These are phyloP conservation scores for Delitschia confertaspora DNA, from an alignment of 495 filamentous ascomycete genomes.

Conservation along the genomic window DNA sequence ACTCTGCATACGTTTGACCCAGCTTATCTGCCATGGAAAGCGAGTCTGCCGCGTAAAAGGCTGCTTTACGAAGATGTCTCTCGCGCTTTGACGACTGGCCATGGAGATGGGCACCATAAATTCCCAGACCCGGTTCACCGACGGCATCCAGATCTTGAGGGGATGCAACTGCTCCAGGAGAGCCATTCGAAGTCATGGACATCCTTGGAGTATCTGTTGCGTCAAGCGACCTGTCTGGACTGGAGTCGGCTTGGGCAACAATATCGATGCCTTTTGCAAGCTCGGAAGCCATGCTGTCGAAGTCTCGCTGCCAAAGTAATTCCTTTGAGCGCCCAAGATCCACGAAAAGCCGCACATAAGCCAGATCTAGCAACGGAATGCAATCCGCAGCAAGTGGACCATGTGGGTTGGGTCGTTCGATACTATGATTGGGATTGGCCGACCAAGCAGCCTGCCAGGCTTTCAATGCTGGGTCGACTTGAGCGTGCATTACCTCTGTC, in stretches of 20 bases:
- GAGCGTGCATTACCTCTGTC: constrained; percentile 90
- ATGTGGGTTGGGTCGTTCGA: constrained; percentile 82
- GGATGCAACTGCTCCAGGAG: constrained; percentile 15
- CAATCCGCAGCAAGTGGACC: constrained; percentile 88
- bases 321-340: constrained; percentile 88
- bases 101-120: constrained; percentile 37
- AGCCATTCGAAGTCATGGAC: constrained; percentile 40
- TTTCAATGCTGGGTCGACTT: constrained; percentile 87
- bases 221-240: constrained; percentile 46
- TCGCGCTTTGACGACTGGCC: constrained; percentile 58
- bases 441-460: constrained; percentile 96
- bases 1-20: constrained; percentile 77
- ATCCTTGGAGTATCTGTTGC: constrained; percentile 42
- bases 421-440: constrained; percentile 73
- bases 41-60: constrained; percentile 89
- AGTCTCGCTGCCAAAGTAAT: constrained; percentile 89
- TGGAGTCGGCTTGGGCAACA: constrained; percentile 62
- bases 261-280: constrained; percentile 71
- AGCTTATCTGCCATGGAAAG: constrained; percentile 82
- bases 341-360: constrained; percentile 88
- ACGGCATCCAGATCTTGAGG: constrained; percentile 30
- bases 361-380: constrained; percentile 88
- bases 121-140: constrained; percentile 41
- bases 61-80: constrained; percentile 83
- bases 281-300: constrained; percentile 86